These are phyloP conservation scores for Microdochium trichocladiopsis DNA, from an alignment of 2,329 filamentous ascomycete species.

Conservation along the genomic window DNA sequence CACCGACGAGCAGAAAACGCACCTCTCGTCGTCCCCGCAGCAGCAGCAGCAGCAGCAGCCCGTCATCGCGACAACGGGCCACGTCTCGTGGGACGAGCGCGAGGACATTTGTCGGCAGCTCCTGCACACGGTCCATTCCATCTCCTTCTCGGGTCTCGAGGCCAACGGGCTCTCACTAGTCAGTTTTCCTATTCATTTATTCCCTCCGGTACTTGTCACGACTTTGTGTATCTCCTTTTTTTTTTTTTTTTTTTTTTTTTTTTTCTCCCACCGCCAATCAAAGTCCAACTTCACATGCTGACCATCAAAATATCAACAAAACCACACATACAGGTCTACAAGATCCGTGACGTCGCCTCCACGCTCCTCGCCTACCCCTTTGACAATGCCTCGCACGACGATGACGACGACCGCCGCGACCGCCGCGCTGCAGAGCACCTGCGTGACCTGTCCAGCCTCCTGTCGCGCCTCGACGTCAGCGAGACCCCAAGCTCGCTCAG, in stretches of 20 bases:
- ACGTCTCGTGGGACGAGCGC: slow-evolving; percentile 18
- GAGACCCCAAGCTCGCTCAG: slow-evolving; percentile 22
- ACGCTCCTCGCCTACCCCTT: slow-evolving; percentile 25
- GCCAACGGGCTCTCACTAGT: slow-evolving; percentile 25
- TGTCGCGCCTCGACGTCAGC: slow-evolving; percentile 20
- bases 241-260: too few species aligned
- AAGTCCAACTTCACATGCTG: neutral
- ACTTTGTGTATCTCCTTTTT: too few species aligned
- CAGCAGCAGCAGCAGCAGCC: neutral
- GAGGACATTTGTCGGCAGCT: slow-evolving; percentile 28
- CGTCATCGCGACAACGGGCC: neutral
- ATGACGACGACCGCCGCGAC: slow-evolving; percentile 14
- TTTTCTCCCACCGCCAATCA: neutral
- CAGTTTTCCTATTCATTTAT: slow-evolving; percentile 1
- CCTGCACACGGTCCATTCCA: slow-evolving; percentile 24
- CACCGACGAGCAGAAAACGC: slow-evolving; percentile 6
- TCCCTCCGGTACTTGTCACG: too few species aligned
- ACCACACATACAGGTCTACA: slow-evolving; percentile 13
- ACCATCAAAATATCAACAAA: neutral
- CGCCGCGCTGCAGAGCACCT: slow-evolving; percentile 18
- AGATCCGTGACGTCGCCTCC: slow-evolving; percentile 26
- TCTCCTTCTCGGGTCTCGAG: slow-evolving; percentile 21
- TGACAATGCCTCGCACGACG: too few species aligned
- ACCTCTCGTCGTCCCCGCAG: neutral
- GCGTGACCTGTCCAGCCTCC: slow-evolving; percentile 17